These are phyloP conservation scores for Saxispiralis lemnorum DNA, from an alignment of 495 filamentous ascomycete genomes.

Conservation along the genomic window DNA sequence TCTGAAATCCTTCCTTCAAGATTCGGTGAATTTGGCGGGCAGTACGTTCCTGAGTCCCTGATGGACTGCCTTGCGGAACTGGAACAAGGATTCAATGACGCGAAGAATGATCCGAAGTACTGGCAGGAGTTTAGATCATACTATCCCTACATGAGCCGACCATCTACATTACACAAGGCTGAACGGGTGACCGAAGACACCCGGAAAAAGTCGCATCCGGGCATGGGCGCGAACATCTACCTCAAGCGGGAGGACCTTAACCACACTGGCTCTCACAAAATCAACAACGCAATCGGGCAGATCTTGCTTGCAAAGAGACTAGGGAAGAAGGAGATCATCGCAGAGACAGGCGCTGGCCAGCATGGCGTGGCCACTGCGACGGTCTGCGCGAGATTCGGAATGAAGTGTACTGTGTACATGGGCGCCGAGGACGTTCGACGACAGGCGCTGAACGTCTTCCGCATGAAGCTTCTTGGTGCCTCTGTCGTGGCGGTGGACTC, in stretches of 20 bases:
- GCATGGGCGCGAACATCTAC: constrained; percentile 86
- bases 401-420: constrained; percentile 95
- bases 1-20: constrained; percentile 49
- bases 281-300: constrained; percentile 90
- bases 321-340: constrained; percentile 87
- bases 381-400: constrained; percentile 88
- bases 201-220: constrained; percentile 18
- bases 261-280: constrained; percentile 69
- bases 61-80: constrained; percentile 93
- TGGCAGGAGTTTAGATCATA: constrained; percentile 95
- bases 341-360: constrained; percentile 90
- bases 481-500: constrained; percentile 74
- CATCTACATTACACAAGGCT: constrained; percentile 76
- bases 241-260: constrained; percentile 90
- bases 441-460: constrained; percentile 88
- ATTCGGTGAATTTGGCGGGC: constrained; percentile 95
- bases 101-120: constrained; percentile 71
- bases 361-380: constrained; percentile 92
- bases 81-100: constrained; percentile 75
- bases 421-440: constrained; percentile 84
- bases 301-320: constrained; percentile 62
- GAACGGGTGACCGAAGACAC: constrained; percentile 64
- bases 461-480: constrained; percentile 88
- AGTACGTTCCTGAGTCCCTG: constrained; percentile 92
- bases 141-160: constrained; percentile 95